Percentiles rank a stretch among this genome's conserved stretches.
These are phyloP conservation scores for Apiotrichum akiyoshidainum DNA, from an alignment of 1,284 basidiomycete genomes.

Conservation along the genomic window DNA sequence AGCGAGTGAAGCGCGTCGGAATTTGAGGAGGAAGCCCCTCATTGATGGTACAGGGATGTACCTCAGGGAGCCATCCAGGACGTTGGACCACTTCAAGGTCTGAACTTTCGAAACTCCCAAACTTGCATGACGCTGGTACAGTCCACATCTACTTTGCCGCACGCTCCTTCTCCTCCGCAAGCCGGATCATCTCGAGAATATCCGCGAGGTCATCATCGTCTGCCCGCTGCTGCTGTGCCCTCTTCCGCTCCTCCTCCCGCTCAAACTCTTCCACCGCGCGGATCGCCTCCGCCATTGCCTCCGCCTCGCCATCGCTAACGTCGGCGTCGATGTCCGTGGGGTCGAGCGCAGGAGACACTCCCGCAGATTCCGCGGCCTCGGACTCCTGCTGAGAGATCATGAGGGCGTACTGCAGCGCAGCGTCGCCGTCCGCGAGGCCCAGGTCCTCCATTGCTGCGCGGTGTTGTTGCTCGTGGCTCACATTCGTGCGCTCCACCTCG, in stretches of 20 bases:
- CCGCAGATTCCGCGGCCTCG: not conserved
- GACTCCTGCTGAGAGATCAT: slow-evolving; percentile 38
- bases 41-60: no score
- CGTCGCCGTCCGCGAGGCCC: slow-evolving; percentile 39
- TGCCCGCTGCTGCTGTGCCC: not conserved
- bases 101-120: no score
- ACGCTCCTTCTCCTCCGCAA: slow-evolving; percentile 27
- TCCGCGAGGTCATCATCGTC: slow-evolving; percentile 31
- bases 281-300: slow-evolving; percentile 19
- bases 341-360: not conserved
- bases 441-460: slow-evolving; percentile 32
- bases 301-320: slow-evolving; percentile 17
- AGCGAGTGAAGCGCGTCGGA: no score
- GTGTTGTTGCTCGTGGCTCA: slow-evolving; percentile 24
- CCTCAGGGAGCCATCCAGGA: no score
- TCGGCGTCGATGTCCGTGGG: not conserved
- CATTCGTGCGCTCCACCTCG: slow-evolving; percentile 17
- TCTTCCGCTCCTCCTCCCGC: slow-evolving; percentile 5
- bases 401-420: slow-evolving; percentile 42
- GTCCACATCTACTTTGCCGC: not conserved
- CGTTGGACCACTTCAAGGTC: no score
- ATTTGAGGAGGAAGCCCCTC: no score
- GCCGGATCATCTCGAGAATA: slow-evolving; percentile 35
- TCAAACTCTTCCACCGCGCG: slow-evolving; percentile 15
- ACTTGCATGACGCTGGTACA: not conserved